Base-by-base conservation (phyloP, 2,329 filamentous ascomycete genomes). In the Aspergillus fischeri region DNA sequence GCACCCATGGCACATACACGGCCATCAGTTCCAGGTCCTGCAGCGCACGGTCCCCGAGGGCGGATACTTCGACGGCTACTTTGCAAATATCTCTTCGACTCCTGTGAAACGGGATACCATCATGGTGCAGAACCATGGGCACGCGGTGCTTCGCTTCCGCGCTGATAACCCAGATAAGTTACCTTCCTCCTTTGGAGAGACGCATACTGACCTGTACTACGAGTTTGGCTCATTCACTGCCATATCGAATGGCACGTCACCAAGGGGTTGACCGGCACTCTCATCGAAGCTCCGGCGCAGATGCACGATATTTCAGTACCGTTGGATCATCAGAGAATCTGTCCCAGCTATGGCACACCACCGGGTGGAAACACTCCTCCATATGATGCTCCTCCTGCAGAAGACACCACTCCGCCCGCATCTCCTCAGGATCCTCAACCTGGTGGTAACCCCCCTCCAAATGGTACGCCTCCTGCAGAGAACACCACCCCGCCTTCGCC, bases 1-100 rank as follows among this genome's bases (percentile, higher is more conserved):
- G 27, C 79, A 81, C 60, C 78, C 78, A 0, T 78, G 80, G 65
- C 80, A 82, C 67, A 68, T 82, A 14, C 80, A 82, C 67, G 80
- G 80, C 5, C 80, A 82, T 63, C 76, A 81, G 55, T 81, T 81
- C 67, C 78, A 74, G 62, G 66, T 81, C 11, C 62, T 82, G 8
- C 67, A 72, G 51, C 63, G 70, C 4, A 59, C 63, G 0, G 59
- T 10, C 4, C 60, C 66, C 7, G 27, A 67, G 21, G 70, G 67
- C 0, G 69, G 69, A 14, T 63, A 55, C 49, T 72, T 71, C 48
- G 57, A 56, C 2, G 68, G 66, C 9, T 63, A 65, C 21, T 64
- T 49, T 27, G 56, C 28, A 8, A 70, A 69, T 28, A 48, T 70
- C 47, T 69, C 68, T 2, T 49, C 60, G 10, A 66, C 65, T 2